phyloP scores from a whole-genome alignment of 2,329 filamentous ascomycete genomes.

The Venturia carpophila region DNA sequence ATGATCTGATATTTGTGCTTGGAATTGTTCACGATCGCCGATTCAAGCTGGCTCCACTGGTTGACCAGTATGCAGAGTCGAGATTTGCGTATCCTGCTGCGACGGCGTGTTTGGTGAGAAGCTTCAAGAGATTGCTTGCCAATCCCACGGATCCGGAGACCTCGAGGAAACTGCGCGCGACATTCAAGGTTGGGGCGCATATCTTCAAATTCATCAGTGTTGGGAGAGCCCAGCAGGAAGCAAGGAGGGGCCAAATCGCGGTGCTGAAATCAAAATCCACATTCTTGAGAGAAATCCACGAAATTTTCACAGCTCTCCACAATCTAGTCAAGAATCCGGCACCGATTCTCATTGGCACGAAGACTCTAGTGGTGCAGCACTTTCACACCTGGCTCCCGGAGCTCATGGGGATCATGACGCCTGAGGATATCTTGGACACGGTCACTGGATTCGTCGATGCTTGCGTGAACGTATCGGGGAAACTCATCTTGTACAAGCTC shows the following conservation, averaged over 20 bases:
- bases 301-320: constrained; percentile 85
- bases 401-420: constrained; percentile 64
- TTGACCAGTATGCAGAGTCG: constrained; percentile 82
- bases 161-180: constrained; percentile 76
- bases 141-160: constrained; percentile 77
- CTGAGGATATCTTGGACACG: constrained; percentile 81
- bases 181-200: constrained; percentile 90
- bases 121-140: constrained; percentile 74
- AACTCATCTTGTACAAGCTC: constrained; percentile 84
- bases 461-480: constrained; percentile 78
- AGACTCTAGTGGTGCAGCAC: constrained; percentile 90
- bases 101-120: constrained; percentile 77
- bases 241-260: constrained; percentile 66
- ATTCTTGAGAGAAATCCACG: constrained; percentile 76
- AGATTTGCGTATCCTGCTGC: constrained; percentile 92
- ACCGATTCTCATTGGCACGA: constrained; percentile 81
- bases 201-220: constrained; percentile 93
- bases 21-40: constrained; percentile 90
- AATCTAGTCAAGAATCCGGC: constrained; percentile 80
- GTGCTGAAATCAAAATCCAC: constrained; percentile 65
- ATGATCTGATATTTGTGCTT: constrained; percentile 77
- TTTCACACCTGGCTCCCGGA: constrained; percentile 98
- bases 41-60: constrained; percentile 83
- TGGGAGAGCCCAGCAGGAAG: constrained; percentile 65
- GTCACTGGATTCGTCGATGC: constrained; percentile 92